Conservation (phyloP, 1,284 basidiomycete species). For the Rhizoctonia solani region DNA sequence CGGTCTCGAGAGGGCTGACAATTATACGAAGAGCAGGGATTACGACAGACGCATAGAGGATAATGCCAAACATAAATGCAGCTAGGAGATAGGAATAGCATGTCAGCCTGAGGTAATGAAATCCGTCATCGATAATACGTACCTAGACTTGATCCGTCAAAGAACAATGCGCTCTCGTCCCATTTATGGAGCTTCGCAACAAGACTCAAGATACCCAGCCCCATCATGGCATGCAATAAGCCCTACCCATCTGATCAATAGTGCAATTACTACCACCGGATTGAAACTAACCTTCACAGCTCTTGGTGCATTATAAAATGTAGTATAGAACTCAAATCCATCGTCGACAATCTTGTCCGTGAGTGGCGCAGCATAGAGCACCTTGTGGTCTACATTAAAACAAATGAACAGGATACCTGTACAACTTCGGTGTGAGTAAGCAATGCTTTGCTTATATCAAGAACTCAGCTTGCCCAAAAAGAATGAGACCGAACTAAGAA, state of each 20-base stretch:
- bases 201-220: conserved; percentile 71
- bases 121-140: conserved; percentile 39
- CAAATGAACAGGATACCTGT: conserved; percentile 86
- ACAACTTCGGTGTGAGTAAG: background rate
- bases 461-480: conserved; percentile 74
- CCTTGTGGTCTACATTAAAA: conserved; percentile 81
- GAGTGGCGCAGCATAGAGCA: conserved; percentile 66
- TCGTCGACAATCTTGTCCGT: conserved; percentile 65
- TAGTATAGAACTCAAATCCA: conserved; percentile 84
- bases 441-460: background rate
- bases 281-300: conserved; percentile 74
- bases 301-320: conserved; percentile 86
- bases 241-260: conserved; percentile 55
- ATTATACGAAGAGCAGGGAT: conserved; percentile 76
- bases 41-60: conserved; percentile 79
- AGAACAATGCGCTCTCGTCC: conserved; percentile 90
- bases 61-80: conserved; percentile 71
- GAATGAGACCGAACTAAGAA: conserved; percentile 81
- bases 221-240: conserved; percentile 79
- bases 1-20: conserved; percentile 59
- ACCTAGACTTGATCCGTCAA: conserved; percentile 86
- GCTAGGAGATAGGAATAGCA: conserved; percentile 50
- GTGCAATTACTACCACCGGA: background rate
- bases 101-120: background rate
- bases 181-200: conserved; percentile 79